Evolutionary conservation across 495 filamentous ascomycete species (phyloP), one percentile per base, ranked within the genome.

Genomic region (Penicillium riverlandense): DNA sequence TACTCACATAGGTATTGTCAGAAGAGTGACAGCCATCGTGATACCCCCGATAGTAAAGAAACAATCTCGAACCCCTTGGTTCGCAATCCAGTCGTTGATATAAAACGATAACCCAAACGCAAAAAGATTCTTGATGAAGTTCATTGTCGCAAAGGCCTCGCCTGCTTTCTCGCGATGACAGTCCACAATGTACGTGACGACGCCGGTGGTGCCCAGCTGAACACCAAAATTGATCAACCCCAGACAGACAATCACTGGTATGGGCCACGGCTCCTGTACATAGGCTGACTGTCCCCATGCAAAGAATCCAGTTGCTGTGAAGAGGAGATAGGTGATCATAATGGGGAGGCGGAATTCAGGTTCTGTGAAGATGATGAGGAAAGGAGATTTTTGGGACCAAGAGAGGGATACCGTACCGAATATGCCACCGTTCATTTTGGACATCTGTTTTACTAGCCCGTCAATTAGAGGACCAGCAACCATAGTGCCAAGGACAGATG

Each of bases 311-410:
- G 65, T 63, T 28, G 63, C 60, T 2, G 66, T 68, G 44, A 72
- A 62, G 16, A 67, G 41, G 11, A 70, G 55, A 38, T 62, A 64
- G 5, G 66, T 62, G 1, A 65, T 30, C 58, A 73, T 67, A 42
- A 70, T 58, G 0, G 63, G 62, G 6, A 75, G 59, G 41, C 70
- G 61, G 52, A 73, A 75, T 44, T 75, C 70, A 4, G 69, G 69
- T 41, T 74, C 70, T 59, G 47, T 40, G 22, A 38, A 50, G 49
- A 0, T 57, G 45, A 11, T 58, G 52, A 53, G 61, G 62, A 12
- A 11, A n/a, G 33, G 34, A 35, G 13, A 45, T 36, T 8, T 45
- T 42, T 31, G 4, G 49, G 47, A 10, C 44, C 4, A 32, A 11
- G 34, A 15, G 16, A 29, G 9, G 15, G 3, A 34, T 11, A 6